phyloP scores from a whole-genome alignment of 2,329 filamentous ascomycete species.

The Hymenoscyphus repandus region DNA sequence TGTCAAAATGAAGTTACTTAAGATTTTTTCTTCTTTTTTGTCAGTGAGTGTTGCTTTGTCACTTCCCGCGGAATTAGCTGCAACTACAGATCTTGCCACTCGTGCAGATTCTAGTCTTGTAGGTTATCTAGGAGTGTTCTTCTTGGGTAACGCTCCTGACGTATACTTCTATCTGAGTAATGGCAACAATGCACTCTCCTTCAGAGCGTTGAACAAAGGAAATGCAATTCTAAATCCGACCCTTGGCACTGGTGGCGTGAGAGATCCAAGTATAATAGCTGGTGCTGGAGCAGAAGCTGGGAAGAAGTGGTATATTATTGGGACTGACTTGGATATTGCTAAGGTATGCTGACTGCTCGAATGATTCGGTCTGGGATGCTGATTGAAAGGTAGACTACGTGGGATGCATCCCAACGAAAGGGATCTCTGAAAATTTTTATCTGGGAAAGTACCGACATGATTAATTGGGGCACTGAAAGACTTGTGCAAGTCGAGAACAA shows the following conservation, averaged over 20 bases:
- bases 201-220: slow-evolving; percentile 44
- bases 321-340: slow-evolving; percentile 48
- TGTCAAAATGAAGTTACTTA: slow-evolving; percentile 5
- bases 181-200: slow-evolving; percentile 44
- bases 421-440: slow-evolving; percentile 49
- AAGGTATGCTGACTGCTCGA: slow-evolving; percentile 29
- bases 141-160: slow-evolving; percentile 47
- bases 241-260: slow-evolving; percentile 46
- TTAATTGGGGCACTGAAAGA: slow-evolving; percentile 44
- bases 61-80: neutral
- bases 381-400: slow-evolving; percentile 38
- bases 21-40: slow-evolving; percentile 1
- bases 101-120: slow-evolving; percentile 35
- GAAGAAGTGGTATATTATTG: slow-evolving; percentile 50
- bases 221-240: slow-evolving; percentile 44
- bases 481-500: slow-evolving; percentile 45
- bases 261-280: slow-evolving; percentile 45
- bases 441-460: slow-evolving; percentile 48
- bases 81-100: slow-evolving; percentile 1
- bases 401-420: slow-evolving; percentile 46
- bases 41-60: slow-evolving; percentile 1
- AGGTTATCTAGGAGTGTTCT: slow-evolving; percentile 50
- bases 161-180: slow-evolving; percentile 51
- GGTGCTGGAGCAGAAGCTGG: slow-evolving; percentile 42
- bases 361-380: neutral